Evolutionary conservation across 2,329 filamentous ascomycete genomes (phyloP).

Genomic region (Hypomyces rosellus): DNA sequence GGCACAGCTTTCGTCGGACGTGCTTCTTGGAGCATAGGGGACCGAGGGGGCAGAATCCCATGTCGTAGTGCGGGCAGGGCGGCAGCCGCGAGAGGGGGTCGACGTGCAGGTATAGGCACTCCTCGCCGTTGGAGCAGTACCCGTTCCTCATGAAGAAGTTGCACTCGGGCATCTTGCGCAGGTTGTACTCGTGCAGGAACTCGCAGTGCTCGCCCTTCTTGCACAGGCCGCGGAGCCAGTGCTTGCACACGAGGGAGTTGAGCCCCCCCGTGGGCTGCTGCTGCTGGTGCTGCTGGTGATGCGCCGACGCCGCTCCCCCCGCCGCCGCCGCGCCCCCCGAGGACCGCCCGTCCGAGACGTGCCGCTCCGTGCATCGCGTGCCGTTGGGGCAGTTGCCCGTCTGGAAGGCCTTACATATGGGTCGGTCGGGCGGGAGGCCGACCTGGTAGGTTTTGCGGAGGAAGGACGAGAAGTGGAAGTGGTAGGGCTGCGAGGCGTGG

Average conservation of each 20-base stretch:
- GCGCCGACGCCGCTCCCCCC: conserved; percentile 10
- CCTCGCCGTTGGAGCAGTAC: conserved; percentile 94
- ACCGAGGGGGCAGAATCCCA: conserved; percentile 88
- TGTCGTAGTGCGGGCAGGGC: conserved; percentile 85
- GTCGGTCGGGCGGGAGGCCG: conserved; percentile 70
- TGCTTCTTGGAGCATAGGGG: conserved; percentile 85
- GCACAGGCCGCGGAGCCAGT: conserved; percentile 94
- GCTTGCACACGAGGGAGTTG: conserved; percentile 91
- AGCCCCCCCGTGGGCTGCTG: conserved; percentile 46
- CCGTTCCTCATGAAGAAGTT: conserved; percentile 92
- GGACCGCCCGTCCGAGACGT: conserved; percentile 47
- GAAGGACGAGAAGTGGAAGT: conserved; percentile 82
- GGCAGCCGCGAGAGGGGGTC: conserved; percentile 74
- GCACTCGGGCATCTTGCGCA: conserved; percentile 97
- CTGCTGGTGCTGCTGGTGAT: conserved; percentile 15
- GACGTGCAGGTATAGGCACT: conserved; percentile 89
- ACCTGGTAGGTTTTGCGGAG: conserved; percentile 78
- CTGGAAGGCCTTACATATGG: conserved; percentile 79
- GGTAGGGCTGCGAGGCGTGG: conserved; percentile 52
- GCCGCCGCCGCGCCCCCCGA: conserved; percentile 41
- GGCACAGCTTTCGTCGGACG: conserved; percentile 72
- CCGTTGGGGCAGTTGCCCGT: conserved; percentile 84
- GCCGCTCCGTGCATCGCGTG: conserved; percentile 77
- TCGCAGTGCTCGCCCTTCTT: conserved; percentile 97
- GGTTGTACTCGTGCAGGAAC: conserved; percentile 97